A percentile compares a stretch with the other conserved stretches of the same genome.
Conservation (phyloP, 345 rosid species). For the Linum trigynum region DNA sequence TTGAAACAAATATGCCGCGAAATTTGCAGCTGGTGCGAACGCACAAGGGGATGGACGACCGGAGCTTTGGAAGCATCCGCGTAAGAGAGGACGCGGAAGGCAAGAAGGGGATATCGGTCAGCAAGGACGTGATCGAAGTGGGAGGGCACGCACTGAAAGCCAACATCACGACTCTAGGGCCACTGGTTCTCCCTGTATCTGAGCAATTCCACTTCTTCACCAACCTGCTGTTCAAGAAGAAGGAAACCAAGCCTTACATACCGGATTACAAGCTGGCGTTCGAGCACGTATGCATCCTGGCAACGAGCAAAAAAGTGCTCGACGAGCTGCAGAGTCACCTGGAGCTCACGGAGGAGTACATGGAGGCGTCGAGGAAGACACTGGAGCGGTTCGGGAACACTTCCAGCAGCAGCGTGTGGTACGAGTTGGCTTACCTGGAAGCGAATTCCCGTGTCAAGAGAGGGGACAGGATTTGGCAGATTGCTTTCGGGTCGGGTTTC, state of each 20-base stretch:
- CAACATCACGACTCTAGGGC: conserved; percentile 49
- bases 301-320: conserved; percentile 44
- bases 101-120: conserved; percentile 39
- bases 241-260: conserved; percentile 26
- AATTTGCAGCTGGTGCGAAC: conserved; percentile 51
- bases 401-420: conserved; percentile 68
- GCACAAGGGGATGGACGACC: conserved; percentile 46
- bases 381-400: conserved; percentile 61
- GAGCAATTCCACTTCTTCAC: conserved; percentile 47
- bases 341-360: conserved; percentile 45
- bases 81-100: conserved; percentile 45
- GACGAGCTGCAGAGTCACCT: conserved; percentile 55
- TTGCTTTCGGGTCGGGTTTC: conserved; percentile 60
- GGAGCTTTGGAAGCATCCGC: conserved; percentile 44
- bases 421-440: conserved; percentile 62
- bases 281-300: conserved; percentile 47
- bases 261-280: conserved; percentile 50
- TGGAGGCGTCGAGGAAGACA: conserved; percentile 64
- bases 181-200: conserved; percentile 41
- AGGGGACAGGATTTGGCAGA: conserved; percentile 54
- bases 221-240: conserved; percentile 23
- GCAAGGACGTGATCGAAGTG: conserved; percentile 42
- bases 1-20: neutral
- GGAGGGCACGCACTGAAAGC: conserved; percentile 53
- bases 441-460: conserved; percentile 35